Conservation (phyloP, 2,329 filamentous ascomycete species). For the Aspergillus tamarii region DNA sequence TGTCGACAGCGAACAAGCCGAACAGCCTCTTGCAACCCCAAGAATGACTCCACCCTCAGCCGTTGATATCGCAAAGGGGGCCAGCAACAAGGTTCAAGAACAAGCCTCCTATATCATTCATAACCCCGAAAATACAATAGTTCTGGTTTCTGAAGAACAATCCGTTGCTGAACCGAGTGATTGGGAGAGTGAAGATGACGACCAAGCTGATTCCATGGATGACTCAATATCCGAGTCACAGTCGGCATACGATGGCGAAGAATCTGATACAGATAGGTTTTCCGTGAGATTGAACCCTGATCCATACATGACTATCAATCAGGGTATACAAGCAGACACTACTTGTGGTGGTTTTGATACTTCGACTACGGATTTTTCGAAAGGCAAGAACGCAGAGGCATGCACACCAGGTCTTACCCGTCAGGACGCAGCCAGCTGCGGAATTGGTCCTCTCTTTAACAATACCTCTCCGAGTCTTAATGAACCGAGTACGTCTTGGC, state of each 20-base stretch:
- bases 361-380: not conserved
- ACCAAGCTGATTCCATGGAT: conserved; percentile 11
- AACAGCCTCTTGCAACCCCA: conserved; percentile 26
- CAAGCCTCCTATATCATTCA: conserved; percentile 7
- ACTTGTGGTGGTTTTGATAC: not conserved
- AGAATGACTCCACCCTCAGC: conserved; percentile 27
- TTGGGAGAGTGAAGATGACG: conserved; percentile 13
- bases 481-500: not conserved
- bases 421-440: not conserved
- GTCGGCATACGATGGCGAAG: conserved; percentile 11
- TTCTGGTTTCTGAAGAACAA: conserved; percentile 8
- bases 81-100: conserved; percentile 6
- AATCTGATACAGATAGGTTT: conserved; percentile 7
- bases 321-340: not conserved
- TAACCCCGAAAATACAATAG: conserved; percentile 11
- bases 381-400: not conserved
- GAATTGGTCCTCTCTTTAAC: not conserved
- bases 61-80: not conserved
- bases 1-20: conserved; percentile 17
- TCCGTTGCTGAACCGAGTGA: conserved; percentile 4
- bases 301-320: not conserved
- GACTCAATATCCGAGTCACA: conserved; percentile 12
- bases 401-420: not conserved
- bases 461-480: not conserved
- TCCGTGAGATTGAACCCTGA: conserved; percentile 8